These are phyloP conservation scores for Eucalyptus cloeziana DNA, from an alignment of 345 rosid species.

Conservation along the genomic window DNA sequence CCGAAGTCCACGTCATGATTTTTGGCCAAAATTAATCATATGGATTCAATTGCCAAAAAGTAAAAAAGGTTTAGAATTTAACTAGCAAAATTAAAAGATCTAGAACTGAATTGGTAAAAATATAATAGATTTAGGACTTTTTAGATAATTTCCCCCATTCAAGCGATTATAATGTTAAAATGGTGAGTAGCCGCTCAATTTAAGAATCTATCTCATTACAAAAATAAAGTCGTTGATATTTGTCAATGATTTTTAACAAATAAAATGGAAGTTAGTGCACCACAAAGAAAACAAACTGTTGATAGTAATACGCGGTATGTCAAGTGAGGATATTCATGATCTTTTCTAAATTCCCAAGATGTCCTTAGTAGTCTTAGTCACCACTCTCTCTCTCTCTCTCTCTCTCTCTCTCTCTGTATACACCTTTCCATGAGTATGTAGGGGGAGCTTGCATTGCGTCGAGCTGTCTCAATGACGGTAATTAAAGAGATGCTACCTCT, in stretches of 20 bases:
- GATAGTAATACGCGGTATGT: not conserved
- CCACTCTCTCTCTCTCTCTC: not conserved
- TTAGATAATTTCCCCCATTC: not conserved
- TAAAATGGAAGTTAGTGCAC: not conserved
- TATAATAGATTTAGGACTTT: no score
- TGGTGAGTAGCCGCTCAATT: not conserved
- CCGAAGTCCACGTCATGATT: no score
- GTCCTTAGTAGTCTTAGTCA: not conserved
- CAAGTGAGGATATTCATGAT: not conserved
- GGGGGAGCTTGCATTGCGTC: not conserved
- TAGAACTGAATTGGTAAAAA: accelerated
- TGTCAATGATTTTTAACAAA: not conserved
- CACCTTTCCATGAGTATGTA: not conserved
- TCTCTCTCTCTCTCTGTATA: not conserved
- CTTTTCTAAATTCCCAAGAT: not conserved
- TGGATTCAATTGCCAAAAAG: no score
- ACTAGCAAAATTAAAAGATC: no score
- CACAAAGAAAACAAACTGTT: not conserved
- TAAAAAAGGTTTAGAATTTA: no score
- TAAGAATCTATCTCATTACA: not conserved
- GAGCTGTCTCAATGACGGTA: not conserved
- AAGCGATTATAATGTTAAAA: not conserved
- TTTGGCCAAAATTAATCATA: no score
- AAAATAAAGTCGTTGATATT: not conserved
- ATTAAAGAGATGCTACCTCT: not conserved